Conservation (phyloP, 2,329 filamentous ascomycete genomes). For the Grosmannia huntii region DNA sequence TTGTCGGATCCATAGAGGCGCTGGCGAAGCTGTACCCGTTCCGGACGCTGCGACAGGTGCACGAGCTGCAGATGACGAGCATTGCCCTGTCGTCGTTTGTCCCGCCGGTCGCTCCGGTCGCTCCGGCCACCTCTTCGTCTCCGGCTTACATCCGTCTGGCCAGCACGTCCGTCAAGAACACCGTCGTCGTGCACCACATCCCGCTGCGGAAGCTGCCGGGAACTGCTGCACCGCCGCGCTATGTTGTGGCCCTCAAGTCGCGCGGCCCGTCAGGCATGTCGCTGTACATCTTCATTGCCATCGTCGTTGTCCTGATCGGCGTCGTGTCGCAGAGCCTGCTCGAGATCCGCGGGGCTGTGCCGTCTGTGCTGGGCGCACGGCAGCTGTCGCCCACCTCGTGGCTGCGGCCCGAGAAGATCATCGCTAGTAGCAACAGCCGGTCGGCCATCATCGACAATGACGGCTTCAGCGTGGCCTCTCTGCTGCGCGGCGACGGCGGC, state of each 20-base stretch:
- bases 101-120: conserved; percentile 27
- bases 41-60: conserved; percentile 37
- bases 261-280: conserved; percentile 35
- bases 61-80: conserved; percentile 45
- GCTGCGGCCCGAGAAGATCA: conserved; percentile 9
- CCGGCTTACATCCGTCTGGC: conserved; percentile 60
- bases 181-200: conserved; percentile 66
- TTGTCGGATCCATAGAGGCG: conserved; percentile 30
- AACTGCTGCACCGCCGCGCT: conserved; percentile 36
- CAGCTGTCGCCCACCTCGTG: conserved; percentile 37
- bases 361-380: conserved; percentile 42
- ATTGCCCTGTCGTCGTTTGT: conserved; percentile 25
- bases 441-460: conserved; percentile 2
- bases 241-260: conserved; percentile 53
- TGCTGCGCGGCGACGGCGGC: neutral
- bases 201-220: conserved; percentile 39
- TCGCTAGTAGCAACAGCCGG: conserved; percentile 7
- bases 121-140: conserved; percentile 21
- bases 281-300: conserved; percentile 38
- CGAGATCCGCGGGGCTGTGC: conserved; percentile 46
- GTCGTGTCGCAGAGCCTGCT: conserved; percentile 50
- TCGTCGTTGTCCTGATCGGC: conserved; percentile 48
- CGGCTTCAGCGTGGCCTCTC: conserved; percentile 12
- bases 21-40: conserved; percentile 40
- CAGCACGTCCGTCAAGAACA: conserved; percentile 69